Evolutionary conservation across 164 flowering plant genomes (phyloP), one percentile per base, ranked within the genome.

Genomic region (Magnolia changhungtana): DNA sequence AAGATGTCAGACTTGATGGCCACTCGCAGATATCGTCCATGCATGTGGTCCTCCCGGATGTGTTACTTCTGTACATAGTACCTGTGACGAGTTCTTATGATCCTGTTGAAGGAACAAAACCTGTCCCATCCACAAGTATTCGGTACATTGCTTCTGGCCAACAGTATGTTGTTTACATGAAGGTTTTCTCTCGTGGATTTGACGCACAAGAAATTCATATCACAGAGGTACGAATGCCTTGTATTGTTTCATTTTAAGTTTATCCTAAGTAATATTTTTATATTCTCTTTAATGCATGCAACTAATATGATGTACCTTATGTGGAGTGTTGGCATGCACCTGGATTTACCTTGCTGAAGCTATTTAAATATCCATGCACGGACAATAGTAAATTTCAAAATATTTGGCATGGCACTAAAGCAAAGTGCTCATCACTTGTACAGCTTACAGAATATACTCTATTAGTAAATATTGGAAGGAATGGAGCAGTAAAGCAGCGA

Each of bases 1-100:
- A 94, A 80, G 99, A 96, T 76, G 91, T 82, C 59, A 89, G 99
- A 80, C 96, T 96, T 79, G 85, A 81, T 71, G 99, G 96, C 16
- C 95, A 93, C 75, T 75, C 71, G 61, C 99, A 93, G 83, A 80
- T 82, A 75, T 96, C 97, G 64, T 86, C 95, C 58, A 84, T 96
- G 67, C 89, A 89, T 85, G 98, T 96, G 79, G 95, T 90, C 74
- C 24, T 90, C 45, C 99, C 99, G 13, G 94, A 90, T 72, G 79
- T 82, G 74, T 52, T 94, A 72, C 29, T 21, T 76, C 74, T 96
- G 70, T 91, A 89, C 83, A 77, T 92, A 65, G 76, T 82, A 31
- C 95, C 93, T 68, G 80, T 93, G 63, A 83, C 89, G 50, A 77
- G 13, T 78, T 84, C 84, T 78, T 87, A 86, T 74, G 88, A 84